Percentiles rank a stretch among this genome's conserved stretches.
These are phyloP conservation scores for Elasticomyces elasticus DNA, from an alignment of 495 filamentous ascomycete species.

Conservation along the genomic window DNA sequence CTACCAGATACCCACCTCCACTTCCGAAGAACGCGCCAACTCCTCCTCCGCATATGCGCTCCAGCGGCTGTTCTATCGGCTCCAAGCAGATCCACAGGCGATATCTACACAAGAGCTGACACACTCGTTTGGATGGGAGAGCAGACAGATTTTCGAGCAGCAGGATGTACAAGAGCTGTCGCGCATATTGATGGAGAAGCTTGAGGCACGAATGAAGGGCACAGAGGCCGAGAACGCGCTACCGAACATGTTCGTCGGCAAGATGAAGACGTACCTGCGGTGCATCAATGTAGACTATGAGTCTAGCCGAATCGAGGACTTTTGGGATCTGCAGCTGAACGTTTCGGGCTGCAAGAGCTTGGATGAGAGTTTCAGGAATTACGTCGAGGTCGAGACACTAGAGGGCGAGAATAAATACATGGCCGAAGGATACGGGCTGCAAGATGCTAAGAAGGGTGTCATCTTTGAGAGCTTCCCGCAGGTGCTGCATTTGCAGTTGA, in stretches of 20 bases:
- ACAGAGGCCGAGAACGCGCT: constrained; percentile 89
- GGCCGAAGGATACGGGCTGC: constrained; percentile 78
- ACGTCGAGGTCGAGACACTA: constrained; percentile 89
- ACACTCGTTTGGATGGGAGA: constrained; percentile 95
- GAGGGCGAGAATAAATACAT: constrained; percentile 98
- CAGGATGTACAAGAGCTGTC: constrained; percentile 98
- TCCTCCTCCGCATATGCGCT: constrained; percentile 87
- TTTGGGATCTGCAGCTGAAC: constrained; percentile 98
- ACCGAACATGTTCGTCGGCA: constrained; percentile 83
- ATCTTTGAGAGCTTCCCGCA: constrained; percentile 95
- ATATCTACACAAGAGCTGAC: constrained; percentile 91
- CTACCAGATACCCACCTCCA: constrained; percentile 74
- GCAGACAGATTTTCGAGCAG: constrained; percentile 94
- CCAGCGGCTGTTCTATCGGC: constrained; percentile 85
- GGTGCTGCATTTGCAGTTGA: constrained; percentile 89
- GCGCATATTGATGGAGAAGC: constrained; percentile 87
- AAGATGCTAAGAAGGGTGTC: constrained; percentile 95
- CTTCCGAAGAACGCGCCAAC: constrained; percentile 65
- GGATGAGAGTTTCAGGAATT: constrained; percentile 90
- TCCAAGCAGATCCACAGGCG: constrained; percentile 71
- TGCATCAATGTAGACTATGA: constrained; percentile 98
- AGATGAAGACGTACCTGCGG: constrained; percentile 95
- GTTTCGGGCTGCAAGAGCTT: constrained; percentile 87
- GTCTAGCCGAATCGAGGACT: constrained; percentile 88
- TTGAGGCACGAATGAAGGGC: constrained; percentile 96